Evolutionary conservation across 345 rosid genomes (phyloP).

Genomic region (Nasturtium officinale): DNA sequence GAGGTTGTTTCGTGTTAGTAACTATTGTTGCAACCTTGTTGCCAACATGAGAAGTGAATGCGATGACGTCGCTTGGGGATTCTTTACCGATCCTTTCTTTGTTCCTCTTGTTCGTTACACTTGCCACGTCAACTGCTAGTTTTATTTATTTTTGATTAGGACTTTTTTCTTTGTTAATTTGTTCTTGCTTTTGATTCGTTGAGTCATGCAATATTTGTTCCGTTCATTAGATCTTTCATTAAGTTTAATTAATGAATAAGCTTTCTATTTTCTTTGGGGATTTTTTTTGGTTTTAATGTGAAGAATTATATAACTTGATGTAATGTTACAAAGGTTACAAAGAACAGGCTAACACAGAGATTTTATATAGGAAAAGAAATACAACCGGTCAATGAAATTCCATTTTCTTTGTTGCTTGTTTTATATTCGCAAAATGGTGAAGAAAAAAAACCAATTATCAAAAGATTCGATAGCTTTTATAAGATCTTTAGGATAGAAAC

Average conservation of each 20-base stretch:
- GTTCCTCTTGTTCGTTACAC: constrained; percentile 42
- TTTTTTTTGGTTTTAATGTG: no score
- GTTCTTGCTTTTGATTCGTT: constrained; percentile 18
- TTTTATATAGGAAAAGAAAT: no score
- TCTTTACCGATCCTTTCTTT: constrained; percentile 38
- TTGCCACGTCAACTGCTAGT: constrained; percentile 26
- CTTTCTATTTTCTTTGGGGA: no score
- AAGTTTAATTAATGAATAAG: constrained; percentile 14
- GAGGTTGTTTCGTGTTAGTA: constrained; percentile 23
- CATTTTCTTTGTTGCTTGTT: not conserved
- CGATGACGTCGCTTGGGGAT: constrained; percentile 28
- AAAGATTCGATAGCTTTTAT: not conserved
- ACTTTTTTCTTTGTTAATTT: not conserved
- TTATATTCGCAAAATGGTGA: not conserved
- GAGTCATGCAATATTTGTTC: constrained; percentile 25
- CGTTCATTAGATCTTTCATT: constrained; percentile 17
- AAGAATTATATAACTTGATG: no score
- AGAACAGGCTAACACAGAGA: no score
- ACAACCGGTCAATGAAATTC: no score
- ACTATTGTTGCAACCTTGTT: constrained; percentile 30
- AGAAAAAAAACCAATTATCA: not conserved
- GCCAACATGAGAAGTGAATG: constrained; percentile 36
- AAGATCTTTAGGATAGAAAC: no score
- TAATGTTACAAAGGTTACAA: no score
- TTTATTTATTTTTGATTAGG: constrained; percentile 7